These are phyloP conservation scores for Pyracantha coccinea DNA, from an alignment of 331 rosid genomes.

Conservation along the genomic window DNA sequence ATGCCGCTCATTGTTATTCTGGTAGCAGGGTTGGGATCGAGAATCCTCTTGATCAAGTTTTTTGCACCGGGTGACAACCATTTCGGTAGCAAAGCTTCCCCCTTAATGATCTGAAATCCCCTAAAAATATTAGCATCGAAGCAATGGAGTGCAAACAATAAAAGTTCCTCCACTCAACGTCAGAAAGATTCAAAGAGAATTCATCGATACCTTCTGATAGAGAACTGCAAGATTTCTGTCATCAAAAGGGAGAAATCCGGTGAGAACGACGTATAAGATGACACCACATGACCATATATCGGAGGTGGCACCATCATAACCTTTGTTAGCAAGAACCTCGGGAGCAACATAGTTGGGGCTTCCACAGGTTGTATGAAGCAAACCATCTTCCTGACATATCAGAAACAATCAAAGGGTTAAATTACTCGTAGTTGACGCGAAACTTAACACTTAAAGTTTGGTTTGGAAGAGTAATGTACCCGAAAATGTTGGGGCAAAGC, in stretches of 20 bases:
- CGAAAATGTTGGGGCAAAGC: slow-evolving; percentile 81
- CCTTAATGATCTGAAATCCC: slow-evolving; percentile 58
- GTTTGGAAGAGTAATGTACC: slow-evolving; percentile 31
- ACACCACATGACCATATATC: slow-evolving; percentile 96
- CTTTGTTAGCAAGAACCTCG: slow-evolving; percentile 72
- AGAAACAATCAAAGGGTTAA: background rate
- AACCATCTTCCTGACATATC: slow-evolving; percentile 61
- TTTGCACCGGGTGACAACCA: slow-evolving; percentile 73
- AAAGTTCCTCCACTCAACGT: background rate
- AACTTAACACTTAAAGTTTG: background rate
- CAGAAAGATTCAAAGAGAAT: background rate
- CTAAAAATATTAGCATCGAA: background rate
- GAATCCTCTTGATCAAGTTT: slow-evolving; percentile 61
- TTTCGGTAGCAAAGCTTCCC: slow-evolving; percentile 69
- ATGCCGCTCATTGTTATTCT: slow-evolving; percentile 64
- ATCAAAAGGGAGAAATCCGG: slow-evolving; percentile 84
- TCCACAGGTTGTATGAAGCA: slow-evolving; percentile 97
- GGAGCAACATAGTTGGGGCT: slow-evolving; percentile 98
- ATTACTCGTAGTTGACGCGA: background rate
- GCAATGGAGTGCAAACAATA: background rate
- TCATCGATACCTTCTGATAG: slow-evolving; percentile 61
- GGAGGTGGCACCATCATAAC: slow-evolving; percentile 84
- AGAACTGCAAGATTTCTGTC: slow-evolving; percentile 90
- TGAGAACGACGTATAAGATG: slow-evolving; percentile 63
- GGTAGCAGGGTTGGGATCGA: slow-evolving; percentile 75